Conservation (phyloP, 352 stramenopile species). For the Pythium monospermum region DNA sequence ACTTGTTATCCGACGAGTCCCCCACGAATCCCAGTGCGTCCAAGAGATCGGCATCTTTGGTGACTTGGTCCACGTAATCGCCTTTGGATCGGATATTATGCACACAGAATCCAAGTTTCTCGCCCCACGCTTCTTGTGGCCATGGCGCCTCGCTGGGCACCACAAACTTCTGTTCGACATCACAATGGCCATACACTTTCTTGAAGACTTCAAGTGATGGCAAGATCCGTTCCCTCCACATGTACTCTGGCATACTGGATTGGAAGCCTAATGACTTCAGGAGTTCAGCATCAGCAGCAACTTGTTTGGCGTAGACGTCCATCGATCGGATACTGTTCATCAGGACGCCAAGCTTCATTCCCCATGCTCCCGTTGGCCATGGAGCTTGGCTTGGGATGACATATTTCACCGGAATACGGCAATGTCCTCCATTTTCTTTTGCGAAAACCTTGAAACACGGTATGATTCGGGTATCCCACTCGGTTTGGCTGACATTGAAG, state of each 20-base stretch:
- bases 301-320: background rate
- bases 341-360: conserved; percentile 2
- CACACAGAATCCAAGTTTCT: background rate
- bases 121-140: background rate
- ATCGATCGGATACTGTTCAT: conserved; percentile 16
- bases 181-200: background rate
- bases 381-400: too few species aligned
- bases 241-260: too few species aligned
- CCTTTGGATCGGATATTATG: background rate
- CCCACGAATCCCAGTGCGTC: background rate
- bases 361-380: conserved; percentile 9
- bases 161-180: background rate
- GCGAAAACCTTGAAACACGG: too few species aligned
- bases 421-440: too few species aligned
- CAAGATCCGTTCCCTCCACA: too few species aligned
- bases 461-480: too few species aligned
- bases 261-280: too few species aligned
- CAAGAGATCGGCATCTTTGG: background rate
- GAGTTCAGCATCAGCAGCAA: background rate
- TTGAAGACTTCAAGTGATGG: background rate
- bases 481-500: too few species aligned
- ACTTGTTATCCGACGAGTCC: background rate
- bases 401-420: too few species aligned
- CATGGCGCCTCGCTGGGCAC: background rate
- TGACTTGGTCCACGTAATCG: background rate